Evolutionary conservation across 2,329 filamentous ascomycete species (phyloP), one percentile per base, ranked within the genome.

Genomic region (Lachnellula occidentalis): DNA sequence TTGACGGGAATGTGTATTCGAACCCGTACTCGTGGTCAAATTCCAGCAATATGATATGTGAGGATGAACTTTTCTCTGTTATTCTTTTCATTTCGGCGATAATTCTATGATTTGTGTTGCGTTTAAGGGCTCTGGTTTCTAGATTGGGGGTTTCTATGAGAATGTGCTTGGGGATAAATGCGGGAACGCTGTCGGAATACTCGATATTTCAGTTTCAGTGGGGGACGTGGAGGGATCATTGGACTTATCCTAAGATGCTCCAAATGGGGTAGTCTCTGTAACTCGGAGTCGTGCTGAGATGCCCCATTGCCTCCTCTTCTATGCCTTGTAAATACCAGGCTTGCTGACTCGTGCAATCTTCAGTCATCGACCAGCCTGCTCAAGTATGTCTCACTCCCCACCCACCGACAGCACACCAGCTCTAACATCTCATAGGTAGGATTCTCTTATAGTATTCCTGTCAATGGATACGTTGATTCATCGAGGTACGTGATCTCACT

Each of bases 11-110:
- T 79, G 61, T 65, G 24, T 56, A 57, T 37, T 57, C 56, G 4
- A 68, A 68, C 53, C 63, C 81, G 45, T 87, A 82, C 76, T 80
- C 81, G 8, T 87, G 83, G 83, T 81, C 85, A 61, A 76, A 75
- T 53, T 73, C 72, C 50, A 77, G 76, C 46, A 83, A 83, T 58
- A 72, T 83, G 69, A 59, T 76, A 17, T 76, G 70, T 58, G 66
- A 74, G 31, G 74, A 78, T 58, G 24, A 81, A 85, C 60, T 84
- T 81, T 1, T 82, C n/a, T 21, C n/a, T n/a, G 4, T 34, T 34
- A 4, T 27, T 52, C 24, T 27, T 49, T 19, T 31, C 9, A 9
- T 31, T 11, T 31, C 9, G 11, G 27, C 27, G 2, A 9, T 31
- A 31, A 11, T 11, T 31, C 27, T 31, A 31, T 31, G 4, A 11